A percentile compares a stretch with the other conserved stretches of the same genome.
These are phyloP conservation scores for Cladosporium cucumerinum DNA, from an alignment of 2,329 filamentous ascomycete species.

Conservation along the genomic window DNA sequence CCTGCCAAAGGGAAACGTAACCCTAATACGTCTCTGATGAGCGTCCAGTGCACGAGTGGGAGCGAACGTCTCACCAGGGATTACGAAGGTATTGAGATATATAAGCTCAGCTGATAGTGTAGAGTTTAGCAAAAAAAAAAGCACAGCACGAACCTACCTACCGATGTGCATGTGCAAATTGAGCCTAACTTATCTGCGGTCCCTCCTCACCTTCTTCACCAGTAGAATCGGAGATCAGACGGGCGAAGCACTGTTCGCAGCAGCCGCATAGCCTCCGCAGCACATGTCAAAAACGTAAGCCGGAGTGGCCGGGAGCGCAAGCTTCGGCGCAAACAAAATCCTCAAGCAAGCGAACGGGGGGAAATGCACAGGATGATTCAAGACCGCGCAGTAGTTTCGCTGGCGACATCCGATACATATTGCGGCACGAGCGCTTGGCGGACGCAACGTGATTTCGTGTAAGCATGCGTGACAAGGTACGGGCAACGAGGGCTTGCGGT, in stretches of 20 bases:
- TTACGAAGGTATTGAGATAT: background rate
- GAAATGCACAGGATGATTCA: constrained; percentile 3
- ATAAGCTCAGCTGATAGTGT: constrained; percentile 1
- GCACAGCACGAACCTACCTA: background rate
- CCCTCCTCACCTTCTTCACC: background rate
- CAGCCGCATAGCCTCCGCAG: constrained; percentile 7
- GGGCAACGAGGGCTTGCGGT: background rate
- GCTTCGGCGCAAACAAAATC: background rate
- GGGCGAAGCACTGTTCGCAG: constrained; percentile 14
- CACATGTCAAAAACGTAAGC: constrained; percentile 6
- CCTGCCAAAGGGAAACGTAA: constrained; percentile 10
- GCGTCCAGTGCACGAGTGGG: background rate
- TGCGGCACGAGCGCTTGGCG: constrained; percentile 13
- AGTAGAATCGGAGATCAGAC: constrained; percentile 12
- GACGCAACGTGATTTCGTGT: constrained; percentile 3
- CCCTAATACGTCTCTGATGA: background rate
- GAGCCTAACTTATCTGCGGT: constrained; percentile 1
- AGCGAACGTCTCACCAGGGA: background rate
- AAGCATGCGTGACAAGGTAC: background rate
- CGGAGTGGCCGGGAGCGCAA: constrained; percentile 12
- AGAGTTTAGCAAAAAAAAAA: background rate
- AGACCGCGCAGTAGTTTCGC: constrained; percentile 14
- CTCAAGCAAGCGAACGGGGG: constrained; percentile 2
- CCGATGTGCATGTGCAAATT: background rate
- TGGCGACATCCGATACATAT: background rate